Evolutionary conservation across 345 rosid genomes (phyloP).

Genomic region (Euphorbia tirucalli): DNA sequence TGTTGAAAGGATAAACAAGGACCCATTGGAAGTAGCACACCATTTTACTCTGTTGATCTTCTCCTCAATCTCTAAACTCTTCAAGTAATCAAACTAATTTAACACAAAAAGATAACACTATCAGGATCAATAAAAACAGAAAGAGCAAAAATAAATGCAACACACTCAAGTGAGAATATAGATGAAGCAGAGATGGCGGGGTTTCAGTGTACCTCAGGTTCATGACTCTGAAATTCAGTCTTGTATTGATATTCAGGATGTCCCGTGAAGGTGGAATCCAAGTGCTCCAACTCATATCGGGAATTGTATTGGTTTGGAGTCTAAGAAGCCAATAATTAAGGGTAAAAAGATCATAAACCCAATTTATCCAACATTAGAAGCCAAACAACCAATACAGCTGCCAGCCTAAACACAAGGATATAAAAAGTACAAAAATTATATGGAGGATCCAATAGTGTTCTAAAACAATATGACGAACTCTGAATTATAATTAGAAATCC

Average conservation of each 20-base stretch:
- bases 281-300: conserved; percentile 47
- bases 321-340: conserved; percentile 32
- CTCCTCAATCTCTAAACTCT: conserved; percentile 74
- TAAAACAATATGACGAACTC: neutral
- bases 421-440: conserved; percentile 3
- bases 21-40: conserved; percentile 48
- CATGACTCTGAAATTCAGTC: conserved; percentile 71
- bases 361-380: conserved; percentile 11
- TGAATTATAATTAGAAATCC: conserved; percentile 5
- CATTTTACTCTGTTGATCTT: conserved; percentile 56
- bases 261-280: conserved; percentile 32
- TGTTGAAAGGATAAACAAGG: conserved; percentile 53
- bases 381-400: conserved; percentile 8
- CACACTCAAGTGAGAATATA: neutral
- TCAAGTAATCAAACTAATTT: conserved; percentile 61
- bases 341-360: conserved; percentile 23
- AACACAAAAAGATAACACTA: neutral
- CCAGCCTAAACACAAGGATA: conserved; percentile 19
- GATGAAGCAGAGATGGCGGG: neutral
- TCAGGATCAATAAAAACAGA: conserved; percentile 7
- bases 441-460: neutral
- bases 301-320: conserved; percentile 22
- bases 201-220: conserved; percentile 51
- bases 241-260: conserved; percentile 52
- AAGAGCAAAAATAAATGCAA: neutral